phyloP scores from a whole-genome alignment of 495 filamentous ascomycete genomes.

The Aspergillus nidulans region DNA sequence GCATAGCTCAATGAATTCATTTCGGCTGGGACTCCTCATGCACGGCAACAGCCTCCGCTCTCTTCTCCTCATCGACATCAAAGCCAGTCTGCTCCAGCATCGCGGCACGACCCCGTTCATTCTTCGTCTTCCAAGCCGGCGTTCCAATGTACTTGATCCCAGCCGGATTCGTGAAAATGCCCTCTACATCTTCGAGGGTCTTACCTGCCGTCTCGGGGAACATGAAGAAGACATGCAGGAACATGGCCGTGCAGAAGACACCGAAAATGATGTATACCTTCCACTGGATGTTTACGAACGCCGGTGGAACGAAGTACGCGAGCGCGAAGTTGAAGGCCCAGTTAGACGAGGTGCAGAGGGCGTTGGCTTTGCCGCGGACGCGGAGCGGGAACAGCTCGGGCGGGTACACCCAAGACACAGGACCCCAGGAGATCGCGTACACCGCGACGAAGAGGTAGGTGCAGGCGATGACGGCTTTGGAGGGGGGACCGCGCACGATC shows the following conservation, averaged over 20 bases:
- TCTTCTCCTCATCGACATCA: constrained; percentile 20
- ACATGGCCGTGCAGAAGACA: constrained; percentile 68
- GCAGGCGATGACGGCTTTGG: constrained; percentile 56
- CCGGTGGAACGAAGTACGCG: constrained; percentile 71
- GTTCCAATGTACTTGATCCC: constrained; percentile 58
- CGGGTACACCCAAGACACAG: constrained; percentile 64
- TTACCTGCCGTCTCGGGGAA: constrained; percentile 84
- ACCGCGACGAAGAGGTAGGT: constrained; percentile 64
- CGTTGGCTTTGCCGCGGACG: constrained; percentile 63
- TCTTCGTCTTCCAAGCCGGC: constrained; percentile 63
- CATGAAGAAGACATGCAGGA: constrained; percentile 71
- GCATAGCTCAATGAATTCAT: not conserved
- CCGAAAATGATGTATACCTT: constrained; percentile 71
- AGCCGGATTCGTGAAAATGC: constrained; percentile 61
- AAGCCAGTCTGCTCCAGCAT: constrained; percentile 16
- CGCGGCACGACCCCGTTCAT: constrained; percentile 23
- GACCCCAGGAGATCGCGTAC: constrained; percentile 58
- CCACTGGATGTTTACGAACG: constrained; percentile 72
- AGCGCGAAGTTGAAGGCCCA: constrained; percentile 82
- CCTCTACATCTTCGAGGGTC: constrained; percentile 71
- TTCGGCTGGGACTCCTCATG: constrained; percentile 11
- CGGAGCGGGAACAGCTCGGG: constrained; percentile 65
- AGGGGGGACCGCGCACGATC: constrained; percentile 25
- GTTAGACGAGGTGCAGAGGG: constrained; percentile 66
- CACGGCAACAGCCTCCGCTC: constrained; percentile 7